Conservation (phyloP, 345 rosid genomes). For the Hypericum androsaemum region DNA sequence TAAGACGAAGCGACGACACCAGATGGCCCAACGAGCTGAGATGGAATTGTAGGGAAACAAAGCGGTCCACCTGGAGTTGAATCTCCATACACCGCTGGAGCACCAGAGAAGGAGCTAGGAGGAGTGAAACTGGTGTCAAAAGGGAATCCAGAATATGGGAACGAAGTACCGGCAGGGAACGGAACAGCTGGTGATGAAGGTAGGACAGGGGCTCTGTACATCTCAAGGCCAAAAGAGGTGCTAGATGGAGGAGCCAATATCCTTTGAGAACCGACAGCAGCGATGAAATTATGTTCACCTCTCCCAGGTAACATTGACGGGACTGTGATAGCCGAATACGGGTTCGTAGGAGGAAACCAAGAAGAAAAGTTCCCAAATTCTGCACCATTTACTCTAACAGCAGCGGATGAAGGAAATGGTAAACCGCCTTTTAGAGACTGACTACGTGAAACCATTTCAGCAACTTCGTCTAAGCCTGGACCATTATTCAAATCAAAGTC, state of each 20-base stretch:
- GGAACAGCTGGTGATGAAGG: constrained; percentile 8
- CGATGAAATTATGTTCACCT: not conserved
- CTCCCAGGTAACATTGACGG: constrained; percentile 1
- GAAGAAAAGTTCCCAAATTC: constrained; percentile 6
- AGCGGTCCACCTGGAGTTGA: constrained; percentile 3
- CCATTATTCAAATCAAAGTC: constrained; percentile 8
- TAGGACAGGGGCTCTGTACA: constrained; percentile 5
- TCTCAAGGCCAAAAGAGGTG: not conserved
- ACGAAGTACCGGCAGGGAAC: not conserved
- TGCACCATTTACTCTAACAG: not conserved
- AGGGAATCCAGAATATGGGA: constrained; percentile 4
- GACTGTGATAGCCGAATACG: constrained; percentile 2
- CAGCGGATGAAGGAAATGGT: constrained; percentile 1
- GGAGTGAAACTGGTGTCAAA: constrained; percentile 4
- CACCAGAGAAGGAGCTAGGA: not conserved
- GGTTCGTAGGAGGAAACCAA: constrained; percentile 2
- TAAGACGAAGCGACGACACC: constrained; percentile 3
- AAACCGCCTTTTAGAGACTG: not conserved
- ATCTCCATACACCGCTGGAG: constrained; percentile 1
- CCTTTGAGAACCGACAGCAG: constrained; percentile 6
- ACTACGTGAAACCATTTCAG: not conserved
- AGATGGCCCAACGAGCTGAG: constrained; percentile 1
- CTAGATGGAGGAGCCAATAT: constrained; percentile 2
- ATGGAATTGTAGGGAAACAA: constrained; percentile 4
- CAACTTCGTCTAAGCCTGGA: not conserved